Conservation (phyloP, 192 early-diverging fungal species). For the Dispira simplex region DNA sequence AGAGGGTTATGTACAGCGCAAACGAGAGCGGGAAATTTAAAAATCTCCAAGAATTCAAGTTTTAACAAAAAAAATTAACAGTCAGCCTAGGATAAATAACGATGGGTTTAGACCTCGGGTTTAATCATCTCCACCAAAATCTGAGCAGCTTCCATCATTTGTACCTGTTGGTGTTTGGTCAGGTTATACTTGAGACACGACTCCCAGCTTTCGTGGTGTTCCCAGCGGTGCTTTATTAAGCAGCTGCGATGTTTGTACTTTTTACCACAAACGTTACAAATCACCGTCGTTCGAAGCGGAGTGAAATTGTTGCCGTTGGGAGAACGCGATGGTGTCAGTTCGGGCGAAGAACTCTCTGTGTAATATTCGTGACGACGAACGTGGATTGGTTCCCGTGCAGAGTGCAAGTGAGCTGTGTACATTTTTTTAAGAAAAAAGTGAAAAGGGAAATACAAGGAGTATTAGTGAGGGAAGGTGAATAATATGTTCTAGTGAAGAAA, state of each 20-base stretch:
- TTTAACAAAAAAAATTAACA: too few species aligned
- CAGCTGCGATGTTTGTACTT: conserved; percentile 45
- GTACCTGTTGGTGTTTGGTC: conserved; percentile 47
- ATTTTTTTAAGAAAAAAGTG: not conserved
- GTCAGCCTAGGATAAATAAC: too few species aligned
- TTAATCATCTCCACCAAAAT: conserved; percentile 32
- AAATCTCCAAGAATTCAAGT: too few species aligned
- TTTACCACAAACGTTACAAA: conserved; percentile 37
- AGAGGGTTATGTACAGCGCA: too few species aligned
- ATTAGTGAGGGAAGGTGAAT: not conserved
- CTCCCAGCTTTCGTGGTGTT: conserved; percentile 47
- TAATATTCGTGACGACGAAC: not conserved
- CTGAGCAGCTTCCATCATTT: conserved; percentile 48
- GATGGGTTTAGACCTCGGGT: conserved; percentile 16
- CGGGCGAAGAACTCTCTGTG: conserved; percentile 1
- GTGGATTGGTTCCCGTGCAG: conserved; percentile 3
- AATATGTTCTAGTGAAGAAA: not conserved
- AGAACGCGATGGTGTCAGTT: not conserved
- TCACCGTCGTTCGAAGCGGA: conserved; percentile 26
- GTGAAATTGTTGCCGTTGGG: conserved; percentile 1
- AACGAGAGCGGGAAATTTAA: too few species aligned
- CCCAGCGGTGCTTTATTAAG: conserved; percentile 41
- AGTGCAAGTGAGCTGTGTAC: not conserved
- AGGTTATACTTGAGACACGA: conserved; percentile 42
- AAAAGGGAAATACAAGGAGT: not conserved